A percentile compares a stretch with the other conserved stretches of the same genome.
Evolutionary conservation across 2,329 filamentous ascomycete genomes (phyloP).

Genomic region (Fusarium begoniae): DNA sequence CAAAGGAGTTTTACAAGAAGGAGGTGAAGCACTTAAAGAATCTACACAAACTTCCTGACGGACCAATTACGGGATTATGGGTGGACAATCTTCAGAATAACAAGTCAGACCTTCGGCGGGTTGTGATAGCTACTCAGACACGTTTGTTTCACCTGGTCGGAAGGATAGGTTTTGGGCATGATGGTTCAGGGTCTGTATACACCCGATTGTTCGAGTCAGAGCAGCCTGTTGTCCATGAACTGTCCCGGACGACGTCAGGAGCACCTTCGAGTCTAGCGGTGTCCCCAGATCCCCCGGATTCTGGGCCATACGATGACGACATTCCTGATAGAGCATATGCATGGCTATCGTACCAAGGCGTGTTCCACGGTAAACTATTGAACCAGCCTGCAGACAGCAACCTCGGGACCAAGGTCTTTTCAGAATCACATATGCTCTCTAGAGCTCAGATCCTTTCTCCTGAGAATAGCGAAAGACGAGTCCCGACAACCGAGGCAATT

Average conservation of each 20-base stretch:
- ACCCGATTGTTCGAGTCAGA: conserved; percentile 88
- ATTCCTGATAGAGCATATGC: conserved; percentile 81
- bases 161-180: conserved; percentile 76
- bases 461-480: conserved; percentile 71
- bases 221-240: conserved; percentile 78
- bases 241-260: conserved; percentile 65
- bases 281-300: conserved; percentile 76
- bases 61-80: conserved; percentile 86
- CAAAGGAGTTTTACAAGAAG: conserved; percentile 92
- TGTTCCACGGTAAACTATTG: conserved; percentile 85
- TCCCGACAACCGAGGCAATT: conserved; percentile 75
- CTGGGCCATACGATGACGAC: conserved; percentile 63
- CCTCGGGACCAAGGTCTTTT: conserved; percentile 78
- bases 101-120: conserved; percentile 75
- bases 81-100: conserved; percentile 77
- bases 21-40: conserved; percentile 92
- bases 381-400: conserved; percentile 66
- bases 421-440: conserved; percentile 80
- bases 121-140: conserved; percentile 82
- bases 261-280: conserved; percentile 73
- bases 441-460: conserved; percentile 76
- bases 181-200: conserved; percentile 87
- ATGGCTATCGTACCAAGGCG: conserved; percentile 88
- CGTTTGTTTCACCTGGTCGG: conserved; percentile 85
- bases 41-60: conserved; percentile 84